These are phyloP conservation scores for Omphalea diandra DNA, from an alignment of 441 rosid genomes.

Conservation along the genomic window DNA sequence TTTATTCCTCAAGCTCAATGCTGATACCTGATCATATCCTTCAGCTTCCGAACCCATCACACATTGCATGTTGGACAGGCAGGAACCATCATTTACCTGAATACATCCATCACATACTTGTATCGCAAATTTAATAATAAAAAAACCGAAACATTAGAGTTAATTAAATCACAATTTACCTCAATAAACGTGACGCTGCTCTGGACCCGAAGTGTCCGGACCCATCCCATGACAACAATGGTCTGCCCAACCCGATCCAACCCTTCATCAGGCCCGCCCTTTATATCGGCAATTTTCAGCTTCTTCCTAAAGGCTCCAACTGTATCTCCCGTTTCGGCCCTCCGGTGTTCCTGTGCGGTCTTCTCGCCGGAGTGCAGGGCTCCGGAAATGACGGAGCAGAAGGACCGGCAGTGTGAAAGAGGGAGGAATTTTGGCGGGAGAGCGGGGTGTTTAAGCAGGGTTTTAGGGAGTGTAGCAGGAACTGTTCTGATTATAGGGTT, in stretches of 20 bases:
- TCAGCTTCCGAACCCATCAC: slow-evolving; percentile 72
- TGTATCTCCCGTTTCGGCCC: slow-evolving; percentile 31
- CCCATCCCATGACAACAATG: slow-evolving; percentile 78
- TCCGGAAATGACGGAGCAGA: slow-evolving; percentile 33
- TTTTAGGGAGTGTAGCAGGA: slow-evolving; percentile 27
- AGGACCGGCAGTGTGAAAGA: slow-evolving; percentile 24
- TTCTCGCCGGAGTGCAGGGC: slow-evolving; percentile 43
- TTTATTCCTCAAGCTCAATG: background rate
- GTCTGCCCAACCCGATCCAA: slow-evolving; percentile 58
- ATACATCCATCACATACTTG: background rate
- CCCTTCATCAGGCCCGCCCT: slow-evolving; percentile 72
- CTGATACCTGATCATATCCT: slow-evolving; percentile 84
- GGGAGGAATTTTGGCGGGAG: slow-evolving; percentile 26
- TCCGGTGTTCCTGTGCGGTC: slow-evolving; percentile 24
- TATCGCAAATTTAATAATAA: too few species aligned
- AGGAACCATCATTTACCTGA: slow-evolving; percentile 89
- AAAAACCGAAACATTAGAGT: too few species aligned
- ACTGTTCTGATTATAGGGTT: slow-evolving; percentile 16
- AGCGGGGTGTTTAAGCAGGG: slow-evolving; percentile 22
- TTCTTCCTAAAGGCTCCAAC: slow-evolving; percentile 59
- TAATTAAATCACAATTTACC: slow-evolving; percentile 32
- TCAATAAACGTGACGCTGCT: slow-evolving; percentile 82
- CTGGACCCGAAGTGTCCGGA: slow-evolving; percentile 84
- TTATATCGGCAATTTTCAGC: slow-evolving; percentile 66
- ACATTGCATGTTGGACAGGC: slow-evolving; percentile 94